Conservation (phyloP, 176 grass and related monocot species). For the Lolium multiflorum region DNA sequence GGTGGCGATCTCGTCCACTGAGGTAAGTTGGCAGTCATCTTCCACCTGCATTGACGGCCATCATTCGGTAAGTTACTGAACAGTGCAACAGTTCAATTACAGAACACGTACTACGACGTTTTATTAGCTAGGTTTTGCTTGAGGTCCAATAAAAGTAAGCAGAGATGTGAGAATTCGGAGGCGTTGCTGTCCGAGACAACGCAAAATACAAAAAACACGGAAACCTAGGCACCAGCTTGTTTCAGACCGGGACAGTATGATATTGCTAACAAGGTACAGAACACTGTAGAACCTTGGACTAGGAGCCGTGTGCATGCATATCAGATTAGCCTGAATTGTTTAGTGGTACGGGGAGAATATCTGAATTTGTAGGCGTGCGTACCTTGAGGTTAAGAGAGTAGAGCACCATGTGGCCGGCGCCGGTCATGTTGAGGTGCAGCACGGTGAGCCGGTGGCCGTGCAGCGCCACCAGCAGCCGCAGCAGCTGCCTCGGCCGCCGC, state of each 20-base stretch:
- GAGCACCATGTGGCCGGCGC: conserved; percentile 58
- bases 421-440: conserved; percentile 85
- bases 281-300: conserved; percentile 32
- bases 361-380: not conserved
- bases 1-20: conserved; percentile 79
- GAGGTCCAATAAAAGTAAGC: conserved; percentile 39
- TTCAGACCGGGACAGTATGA: conserved; percentile 26
- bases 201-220: conserved; percentile 49
- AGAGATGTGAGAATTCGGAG: conserved; percentile 38
- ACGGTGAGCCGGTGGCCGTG: conserved; percentile 63
- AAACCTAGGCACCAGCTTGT: conserved; percentile 42
- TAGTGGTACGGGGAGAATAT: conserved; percentile 20
- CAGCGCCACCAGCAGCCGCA: conserved; percentile 63
- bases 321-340: conserved; percentile 28
- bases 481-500: conserved; percentile 65
- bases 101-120: not conserved
- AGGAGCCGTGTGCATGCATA: conserved; percentile 35
- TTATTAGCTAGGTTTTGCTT: conserved; percentile 25
- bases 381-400: conserved; percentile 94
- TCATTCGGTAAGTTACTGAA: not conserved
- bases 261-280: conserved; percentile 41
- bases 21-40: conserved; percentile 72
- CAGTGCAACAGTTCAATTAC: not conserved
- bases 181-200: conserved; percentile 25
- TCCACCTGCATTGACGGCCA: conserved; percentile 58